These are phyloP conservation scores for Phylloporus scabripes DNA, from an alignment of 768 basidiomycete genomes.

Conservation along the genomic window DNA sequence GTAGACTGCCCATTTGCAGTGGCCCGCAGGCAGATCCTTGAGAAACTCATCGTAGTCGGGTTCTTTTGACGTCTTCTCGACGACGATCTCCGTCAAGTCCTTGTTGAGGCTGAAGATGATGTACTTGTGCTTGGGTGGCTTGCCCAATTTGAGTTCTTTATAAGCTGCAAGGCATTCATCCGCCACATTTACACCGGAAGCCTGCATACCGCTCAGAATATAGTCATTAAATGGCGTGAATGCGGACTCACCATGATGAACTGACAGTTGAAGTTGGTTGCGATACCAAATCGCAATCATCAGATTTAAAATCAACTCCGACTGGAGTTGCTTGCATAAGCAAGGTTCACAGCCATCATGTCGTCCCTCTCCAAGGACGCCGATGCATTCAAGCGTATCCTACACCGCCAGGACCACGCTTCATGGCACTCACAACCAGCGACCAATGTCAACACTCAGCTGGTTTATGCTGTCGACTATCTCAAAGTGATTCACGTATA, in stretches of 20 bases:
- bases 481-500: conserved; percentile 53
- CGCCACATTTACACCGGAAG: conserved; percentile 45
- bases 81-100: conserved; percentile 63
- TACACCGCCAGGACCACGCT: conserved; percentile 60
- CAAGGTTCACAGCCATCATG: conserved; percentile 37
- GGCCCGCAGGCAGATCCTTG: conserved; percentile 57
- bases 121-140: conserved; percentile 85
- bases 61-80: conserved; percentile 54
- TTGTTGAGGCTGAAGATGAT: conserved; percentile 72
- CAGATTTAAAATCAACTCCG: conserved; percentile 18
- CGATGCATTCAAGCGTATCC: conserved; percentile 60
- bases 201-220: conserved; percentile 10
- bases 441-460: conserved; percentile 81
- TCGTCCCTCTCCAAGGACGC: conserved; percentile 64
- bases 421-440: conserved; percentile 89
- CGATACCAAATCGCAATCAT: conserved; percentile 27
- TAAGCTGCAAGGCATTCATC: conserved; percentile 38
- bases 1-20: conserved; percentile 86
- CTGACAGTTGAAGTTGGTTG: conserved; percentile 17
- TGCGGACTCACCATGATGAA: conserved; percentile 28
- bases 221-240: not conserved
- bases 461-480: conserved; percentile 77
- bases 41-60: conserved; percentile 69
- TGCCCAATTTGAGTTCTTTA: conserved; percentile 20
- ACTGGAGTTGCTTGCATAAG: conserved; percentile 26